These are phyloP conservation scores for Suhomyces sp. DNA, from an alignment of 805 yeast genomes.

Conservation along the genomic window DNA sequence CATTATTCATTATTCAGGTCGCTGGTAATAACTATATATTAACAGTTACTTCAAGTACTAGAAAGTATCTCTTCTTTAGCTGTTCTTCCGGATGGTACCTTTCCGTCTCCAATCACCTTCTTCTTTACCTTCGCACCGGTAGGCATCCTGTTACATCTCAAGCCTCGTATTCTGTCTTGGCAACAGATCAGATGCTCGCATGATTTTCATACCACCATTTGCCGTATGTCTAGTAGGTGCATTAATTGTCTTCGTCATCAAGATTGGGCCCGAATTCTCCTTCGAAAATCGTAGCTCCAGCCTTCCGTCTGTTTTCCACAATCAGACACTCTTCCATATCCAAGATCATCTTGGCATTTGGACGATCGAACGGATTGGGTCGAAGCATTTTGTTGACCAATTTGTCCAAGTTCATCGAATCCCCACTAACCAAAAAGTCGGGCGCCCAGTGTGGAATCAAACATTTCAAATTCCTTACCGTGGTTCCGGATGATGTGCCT, in stretches of 20 bases:
- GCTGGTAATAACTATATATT: too few relatives aligned
- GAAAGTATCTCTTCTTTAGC: too few relatives aligned
- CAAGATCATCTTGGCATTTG: slow-evolving; percentile 74
- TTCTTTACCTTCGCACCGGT: too few relatives aligned
- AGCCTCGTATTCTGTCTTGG: too few relatives aligned
- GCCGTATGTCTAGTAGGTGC: too few relatives aligned
- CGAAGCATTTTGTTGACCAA: slow-evolving; percentile 86
- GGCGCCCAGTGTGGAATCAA: slow-evolving; percentile 86
- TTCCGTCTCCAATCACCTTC: too few relatives aligned
- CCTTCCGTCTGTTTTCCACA: slow-evolving; percentile 77
- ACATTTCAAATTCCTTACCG: slow-evolving; percentile 20
- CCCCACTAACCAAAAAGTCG: slow-evolving; percentile 64
- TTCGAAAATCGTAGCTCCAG: slow-evolving; percentile 93
- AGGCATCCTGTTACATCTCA: too few relatives aligned
- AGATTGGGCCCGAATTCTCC: slow-evolving; percentile 85
- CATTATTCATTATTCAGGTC: too few relatives aligned
- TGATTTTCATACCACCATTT: too few relatives aligned
- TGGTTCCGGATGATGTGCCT: not conserved
- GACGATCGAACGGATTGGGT: slow-evolving; percentile 78
- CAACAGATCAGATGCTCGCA: too few relatives aligned
- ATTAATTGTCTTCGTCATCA: slow-evolving; percentile 13
- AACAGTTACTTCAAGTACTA: too few relatives aligned
- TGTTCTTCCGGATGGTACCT: too few relatives aligned
- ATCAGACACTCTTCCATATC: slow-evolving; percentile 68
- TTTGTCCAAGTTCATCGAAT: slow-evolving; percentile 60